These are phyloP conservation scores for Trichoderma sp. DNA, from an alignment of 2,329 filamentous ascomycete species.

Conservation along the genomic window DNA sequence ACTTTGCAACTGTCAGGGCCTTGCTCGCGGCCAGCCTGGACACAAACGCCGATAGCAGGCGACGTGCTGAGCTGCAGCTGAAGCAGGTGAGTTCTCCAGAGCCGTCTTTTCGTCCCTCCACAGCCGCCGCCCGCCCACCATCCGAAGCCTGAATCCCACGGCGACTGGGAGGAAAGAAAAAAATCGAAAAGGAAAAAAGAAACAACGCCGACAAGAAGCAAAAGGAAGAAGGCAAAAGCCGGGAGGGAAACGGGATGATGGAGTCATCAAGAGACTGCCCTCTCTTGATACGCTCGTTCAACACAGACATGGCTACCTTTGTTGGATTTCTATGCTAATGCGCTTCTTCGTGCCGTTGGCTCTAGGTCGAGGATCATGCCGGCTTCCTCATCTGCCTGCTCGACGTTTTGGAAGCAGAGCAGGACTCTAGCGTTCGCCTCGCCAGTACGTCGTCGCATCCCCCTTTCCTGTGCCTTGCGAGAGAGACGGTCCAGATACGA, in stretches of 20 bases:
- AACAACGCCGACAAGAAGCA: no score
- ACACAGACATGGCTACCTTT: neutral
- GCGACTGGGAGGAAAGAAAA: no score
- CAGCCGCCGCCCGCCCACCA: slow-evolving; percentile 25
- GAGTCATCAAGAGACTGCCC: neutral
- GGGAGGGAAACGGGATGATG: neutral
- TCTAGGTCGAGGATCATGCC: slow-evolving; percentile 82
- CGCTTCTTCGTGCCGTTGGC: slow-evolving; percentile 29
- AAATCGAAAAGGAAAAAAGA: neutral
- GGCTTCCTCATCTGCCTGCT: slow-evolving; percentile 90
- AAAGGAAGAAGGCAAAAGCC: no score
- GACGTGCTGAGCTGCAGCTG: slow-evolving; percentile 77
- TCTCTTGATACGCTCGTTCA: neutral
- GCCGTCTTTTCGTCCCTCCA: slow-evolving; percentile 22
- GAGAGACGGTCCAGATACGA: neutral
- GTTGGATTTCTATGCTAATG: slow-evolving; percentile 20
- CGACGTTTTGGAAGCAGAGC: slow-evolving; percentile 86
- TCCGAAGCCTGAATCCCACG: slow-evolving; percentile 15
- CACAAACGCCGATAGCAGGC: slow-evolving; percentile 71
- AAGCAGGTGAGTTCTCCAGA: slow-evolving; percentile 65
- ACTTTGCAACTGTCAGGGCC: slow-evolving; percentile 72
- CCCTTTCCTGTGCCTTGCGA: slow-evolving; percentile 4
- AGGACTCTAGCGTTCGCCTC: slow-evolving; percentile 79
- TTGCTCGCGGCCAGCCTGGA: slow-evolving; percentile 77
- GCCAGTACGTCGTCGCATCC: slow-evolving; percentile 68